Evolutionary conservation across 768 basidiomycete species (phyloP), one percentile per base, ranked within the genome.

Genomic region (Serendipita vermifera): DNA sequence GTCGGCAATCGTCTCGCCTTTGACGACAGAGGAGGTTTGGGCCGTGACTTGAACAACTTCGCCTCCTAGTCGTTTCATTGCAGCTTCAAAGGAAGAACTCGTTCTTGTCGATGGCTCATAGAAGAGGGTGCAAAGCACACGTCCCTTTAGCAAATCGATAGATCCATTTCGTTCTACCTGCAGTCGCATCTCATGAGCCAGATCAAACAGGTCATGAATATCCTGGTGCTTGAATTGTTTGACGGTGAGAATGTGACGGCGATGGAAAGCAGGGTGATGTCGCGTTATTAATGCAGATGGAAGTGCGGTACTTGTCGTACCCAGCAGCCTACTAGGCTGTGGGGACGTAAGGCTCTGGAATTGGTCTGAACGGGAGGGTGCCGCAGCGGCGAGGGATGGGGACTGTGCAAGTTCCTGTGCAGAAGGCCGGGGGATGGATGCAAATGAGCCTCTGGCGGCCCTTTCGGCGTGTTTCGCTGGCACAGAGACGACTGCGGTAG

Each of bases 51-150:
- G 77, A n/a, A 96, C 83, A 35, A 97, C 94, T 64, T 93, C 82
- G 17, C 96, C 96, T 26, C 96, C 96, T 64, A 91, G 91, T 51
- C 96, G 81, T 69, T 96, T 94, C 96, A 98, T 99, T 9, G 96
- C 96, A 2, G 94, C 85, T 66, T 99, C 94, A 64, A 99, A 99
- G 6, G 94, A 97, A 3, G 86, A 78, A 59, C 88, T 91, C 2
- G 96, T 99, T 32, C 96, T 78, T 2, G 96, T 99, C 2, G 92
- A 96, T 1, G 94, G 88, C 67, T 99, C 96, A 68, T 91, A 99
- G 76, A 99, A 99, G 33, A 93, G 67, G 20, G 83, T 92, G 66
- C 85, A 90, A 4, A 99, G 77, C 1, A 99, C 83, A 59, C 85
- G 87, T 33, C 94, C 94, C 60, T 84, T 87, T 40, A 98, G 75